Evolutionary conservation across 2,329 filamentous ascomycete genomes (phyloP).

Genomic region (Sporothrix curviconia): DNA sequence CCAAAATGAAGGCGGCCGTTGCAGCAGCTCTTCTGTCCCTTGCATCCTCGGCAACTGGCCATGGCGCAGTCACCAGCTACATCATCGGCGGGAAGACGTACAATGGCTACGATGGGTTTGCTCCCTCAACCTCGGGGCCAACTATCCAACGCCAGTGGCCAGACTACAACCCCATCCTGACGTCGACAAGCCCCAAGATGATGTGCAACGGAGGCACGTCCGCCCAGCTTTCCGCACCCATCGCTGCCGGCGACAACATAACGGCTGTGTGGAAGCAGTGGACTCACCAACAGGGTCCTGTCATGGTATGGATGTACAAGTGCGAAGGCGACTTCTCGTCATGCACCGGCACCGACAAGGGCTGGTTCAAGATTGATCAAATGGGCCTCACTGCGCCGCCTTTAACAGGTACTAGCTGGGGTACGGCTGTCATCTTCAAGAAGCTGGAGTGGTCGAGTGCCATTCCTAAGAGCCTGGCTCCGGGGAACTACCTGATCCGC

Average conservation of each 20-base stretch:
- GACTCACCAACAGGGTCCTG: constrained; percentile 53
- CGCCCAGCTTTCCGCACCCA: constrained; percentile 36
- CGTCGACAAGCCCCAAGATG: constrained; percentile 41
- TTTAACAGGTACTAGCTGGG: constrained; percentile 33
- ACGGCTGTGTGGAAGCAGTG: constrained; percentile 49
- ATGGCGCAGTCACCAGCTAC: constrained; percentile 30
- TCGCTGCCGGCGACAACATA: constrained; percentile 42
- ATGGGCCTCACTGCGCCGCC: constrained; percentile 29
- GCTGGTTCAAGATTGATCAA: constrained; percentile 56
- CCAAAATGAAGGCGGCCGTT: not conserved
- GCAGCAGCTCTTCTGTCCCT: not conserved
- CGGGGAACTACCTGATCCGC: constrained; percentile 50
- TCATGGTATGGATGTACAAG: constrained; percentile 52
- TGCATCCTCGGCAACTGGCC: constrained; percentile 26
- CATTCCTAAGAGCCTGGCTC: constrained; percentile 41
- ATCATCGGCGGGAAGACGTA: constrained; percentile 24
- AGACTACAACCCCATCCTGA: constrained; percentile 49
- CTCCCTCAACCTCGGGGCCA: constrained; percentile 39
- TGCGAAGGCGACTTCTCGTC: constrained; percentile 37
- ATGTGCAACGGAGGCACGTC: constrained; percentile 50
- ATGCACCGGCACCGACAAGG: constrained; percentile 45
- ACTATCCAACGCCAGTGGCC: constrained; percentile 51
- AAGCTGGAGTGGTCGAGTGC: constrained; percentile 41
- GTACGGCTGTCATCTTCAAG: constrained; percentile 38
- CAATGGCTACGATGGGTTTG: constrained; percentile 40